A percentile compares a stretch with the other conserved stretches of the same genome.
These are phyloP conservation scores for Leucosporidium scottii DNA, from an alignment of 768 basidiomycete species.

Conservation along the genomic window DNA sequence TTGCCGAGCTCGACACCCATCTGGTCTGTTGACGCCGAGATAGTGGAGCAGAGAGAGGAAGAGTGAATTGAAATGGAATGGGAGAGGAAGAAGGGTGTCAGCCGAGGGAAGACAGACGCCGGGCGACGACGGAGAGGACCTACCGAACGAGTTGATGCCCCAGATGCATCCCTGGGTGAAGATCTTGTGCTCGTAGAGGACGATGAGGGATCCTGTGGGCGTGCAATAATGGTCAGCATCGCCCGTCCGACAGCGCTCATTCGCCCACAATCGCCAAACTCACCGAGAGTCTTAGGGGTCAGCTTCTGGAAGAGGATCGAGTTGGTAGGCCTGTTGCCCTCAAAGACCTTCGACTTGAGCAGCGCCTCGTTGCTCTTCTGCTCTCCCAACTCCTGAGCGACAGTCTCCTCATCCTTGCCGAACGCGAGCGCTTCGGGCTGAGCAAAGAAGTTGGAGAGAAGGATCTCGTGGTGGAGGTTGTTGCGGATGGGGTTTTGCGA, in stretches of 20 bases:
- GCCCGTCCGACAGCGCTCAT: no score
- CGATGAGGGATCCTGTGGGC: slow-evolving; percentile 64
- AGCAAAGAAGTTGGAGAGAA: slow-evolving; percentile 96
- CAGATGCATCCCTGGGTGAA: slow-evolving; percentile 94
- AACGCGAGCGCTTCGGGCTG: slow-evolving; percentile 76
- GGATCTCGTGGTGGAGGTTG: slow-evolving; percentile 93
- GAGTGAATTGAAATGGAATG: no score
- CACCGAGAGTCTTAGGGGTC: slow-evolving; percentile 79
- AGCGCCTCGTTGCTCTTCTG: slow-evolving; percentile 61
- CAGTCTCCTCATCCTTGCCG: slow-evolving; percentile 89
- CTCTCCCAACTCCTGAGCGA: slow-evolving; percentile 51
- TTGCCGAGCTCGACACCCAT: slow-evolving; percentile 99
- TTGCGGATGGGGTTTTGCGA: slow-evolving; percentile 78
- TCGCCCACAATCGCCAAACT: slow-evolving; percentile 16
- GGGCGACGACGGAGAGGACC: slow-evolving; percentile 31
- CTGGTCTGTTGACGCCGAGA: slow-evolving; percentile 58
- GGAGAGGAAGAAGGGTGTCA: background rate
- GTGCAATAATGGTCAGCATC: background rate
- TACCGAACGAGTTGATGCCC: slow-evolving; percentile 98
- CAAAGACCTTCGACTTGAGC: slow-evolving; percentile 95
- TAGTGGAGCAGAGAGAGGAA: background rate
- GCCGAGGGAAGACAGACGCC: background rate
- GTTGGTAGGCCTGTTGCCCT: slow-evolving; percentile 94
- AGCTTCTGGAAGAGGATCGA: slow-evolving; percentile 89
- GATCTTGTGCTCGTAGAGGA: slow-evolving; percentile 96